Base-by-base conservation (phyloP, 1,284 basidiomycete genomes). In the Blastosporella zonata region DNA sequence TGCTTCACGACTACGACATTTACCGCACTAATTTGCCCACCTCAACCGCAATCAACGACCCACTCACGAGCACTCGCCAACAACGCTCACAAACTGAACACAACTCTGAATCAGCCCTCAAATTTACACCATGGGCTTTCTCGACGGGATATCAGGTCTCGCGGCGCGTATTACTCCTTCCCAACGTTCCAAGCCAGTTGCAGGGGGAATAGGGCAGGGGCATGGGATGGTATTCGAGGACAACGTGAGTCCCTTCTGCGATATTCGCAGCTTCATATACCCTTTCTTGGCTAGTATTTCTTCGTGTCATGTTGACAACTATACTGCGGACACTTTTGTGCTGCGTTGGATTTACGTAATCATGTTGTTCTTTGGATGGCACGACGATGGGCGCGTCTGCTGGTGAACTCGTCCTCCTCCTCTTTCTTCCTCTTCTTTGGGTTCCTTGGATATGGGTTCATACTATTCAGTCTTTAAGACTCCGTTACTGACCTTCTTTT, bases 151-250 rank as follows among this genome's bases (percentile, higher is more conserved):
- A 56, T 62, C 66, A 29, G 70, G 73, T 50, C 60, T 68, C 2
- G 56, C 73, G 7, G 57, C 62, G 40, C 70, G 64, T 55, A 53
- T 76, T 31, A 59, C 66, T 3, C 74, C 74, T 23, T 60, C 66
- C 31, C 67, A 67, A 45, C 55, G 58, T 31, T 58, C 61, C 36
- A 67, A 68, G 49, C 64, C 66, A 23, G 60, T 73, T 46, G 69
- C 71, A 21, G 71, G 71, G 46, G 83, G 84, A 6, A 76, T 82
- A 55, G 79, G 79, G 15, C 68, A 63, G 10, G 54, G 77, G 18
- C 71, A 76, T 59, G 82, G 81, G 6, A 76, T 80, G 63, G 77
- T 77, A n/a, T 79, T 81, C 54, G 75, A 84, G 42, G 84, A 88
- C 62, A 81, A 88, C 62, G 86, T 88, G 65, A 74, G 85, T 37